Evolutionary conservation across 139 green algal genomes (phyloP), one percentile per base, ranked within the genome.

Genomic region (Tetradesmus lagerheimii): DNA sequence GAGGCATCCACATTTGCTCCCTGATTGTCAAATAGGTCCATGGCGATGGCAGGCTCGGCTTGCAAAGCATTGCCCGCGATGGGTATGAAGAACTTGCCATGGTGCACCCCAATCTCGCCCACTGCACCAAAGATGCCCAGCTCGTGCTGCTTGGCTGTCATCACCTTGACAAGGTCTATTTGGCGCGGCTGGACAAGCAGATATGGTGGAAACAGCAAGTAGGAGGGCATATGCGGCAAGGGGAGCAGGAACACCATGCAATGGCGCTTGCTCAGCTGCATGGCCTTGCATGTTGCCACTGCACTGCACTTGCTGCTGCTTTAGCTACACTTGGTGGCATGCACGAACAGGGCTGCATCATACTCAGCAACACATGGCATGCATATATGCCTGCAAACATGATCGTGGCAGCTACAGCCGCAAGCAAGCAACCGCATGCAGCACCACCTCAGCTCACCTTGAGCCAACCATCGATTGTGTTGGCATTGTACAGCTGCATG

Each of bases 21-120:
- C 71, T 91, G 89, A 27, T 85, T 67, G 35, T 89, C 89, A 77
- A 91, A 91, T 0, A 91, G 47, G 89, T 91, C 89, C 71, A 91
- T 81, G 14, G 71, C 89, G 15, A 87, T 53, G 25, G 85, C 62
- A 9, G 47, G 81, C 50, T 91, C 89, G 5, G 75, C 81, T 41
- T 53, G 37, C 16, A 80, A 71, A 1, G 89, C 81, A 62, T 86
- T 89, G 53, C 85, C 43, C 16, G 80, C 81, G 14, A 91, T 57
- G 16, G 80, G 50, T 12, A 91, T 85, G 2, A 89, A 57, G 74
- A 83, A 91, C 31, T 80, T 83, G 25, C 81, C 89, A 23, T 85
- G 71, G 77, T 91, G 89, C 20, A 91, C 88, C 4, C 88, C 88
- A 35, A 91, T 91, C 80, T 91, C 87, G 25, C 87, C 87, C 31